phyloP scores from a whole-genome alignment of 2,329 filamentous ascomycete genomes.

The Akanthomyces uredinophilus region DNA sequence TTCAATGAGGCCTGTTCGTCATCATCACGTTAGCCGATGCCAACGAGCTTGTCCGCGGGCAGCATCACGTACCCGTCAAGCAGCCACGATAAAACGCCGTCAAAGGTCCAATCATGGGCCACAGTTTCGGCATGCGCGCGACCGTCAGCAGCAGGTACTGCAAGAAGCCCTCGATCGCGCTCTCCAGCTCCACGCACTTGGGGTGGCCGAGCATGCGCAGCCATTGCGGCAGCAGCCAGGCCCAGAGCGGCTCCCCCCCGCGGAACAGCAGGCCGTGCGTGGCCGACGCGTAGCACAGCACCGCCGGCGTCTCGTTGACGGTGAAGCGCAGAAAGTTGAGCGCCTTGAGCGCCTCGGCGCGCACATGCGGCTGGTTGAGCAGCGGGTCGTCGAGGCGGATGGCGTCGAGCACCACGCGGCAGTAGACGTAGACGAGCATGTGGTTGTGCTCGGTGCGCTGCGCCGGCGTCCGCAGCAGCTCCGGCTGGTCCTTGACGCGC shows the following conservation, averaged over 20 bases:
- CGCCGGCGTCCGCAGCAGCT: constrained; percentile 53
- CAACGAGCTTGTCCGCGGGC: not conserved
- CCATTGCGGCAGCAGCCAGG: constrained; percentile 58
- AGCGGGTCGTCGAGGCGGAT: constrained; percentile 66
- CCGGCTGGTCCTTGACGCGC: constrained; percentile 46
- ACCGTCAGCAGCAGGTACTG: constrained; percentile 42
- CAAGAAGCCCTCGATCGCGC: constrained; percentile 50
- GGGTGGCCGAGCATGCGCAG: constrained; percentile 52
- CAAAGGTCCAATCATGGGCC: constrained; percentile 42
- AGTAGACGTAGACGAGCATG: constrained; percentile 78
- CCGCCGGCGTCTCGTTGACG: constrained; percentile 66
- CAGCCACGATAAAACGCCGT: constrained; percentile 44
- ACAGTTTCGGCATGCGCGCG: constrained; percentile 40
- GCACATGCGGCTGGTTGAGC: constrained; percentile 48
- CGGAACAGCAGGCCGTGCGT: constrained; percentile 43
- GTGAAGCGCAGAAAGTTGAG: constrained; percentile 72
- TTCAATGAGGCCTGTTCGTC: constrained; percentile 26
- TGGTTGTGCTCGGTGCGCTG: constrained; percentile 73
- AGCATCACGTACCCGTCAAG: constrained; percentile 37
- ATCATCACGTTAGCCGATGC: constrained; percentile 16
- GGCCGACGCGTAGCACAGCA: constrained; percentile 49
- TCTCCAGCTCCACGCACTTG: constrained; percentile 41
- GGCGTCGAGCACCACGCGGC: constrained; percentile 70
- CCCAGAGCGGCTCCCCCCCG: constrained; percentile 58
- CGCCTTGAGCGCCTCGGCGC: constrained; percentile 62